A percentile compares a stretch with the other conserved stretches of the same genome.
phyloP scores from a whole-genome alignment of 2,329 filamentous ascomycete genomes.

The Moelleriella libera region DNA sequence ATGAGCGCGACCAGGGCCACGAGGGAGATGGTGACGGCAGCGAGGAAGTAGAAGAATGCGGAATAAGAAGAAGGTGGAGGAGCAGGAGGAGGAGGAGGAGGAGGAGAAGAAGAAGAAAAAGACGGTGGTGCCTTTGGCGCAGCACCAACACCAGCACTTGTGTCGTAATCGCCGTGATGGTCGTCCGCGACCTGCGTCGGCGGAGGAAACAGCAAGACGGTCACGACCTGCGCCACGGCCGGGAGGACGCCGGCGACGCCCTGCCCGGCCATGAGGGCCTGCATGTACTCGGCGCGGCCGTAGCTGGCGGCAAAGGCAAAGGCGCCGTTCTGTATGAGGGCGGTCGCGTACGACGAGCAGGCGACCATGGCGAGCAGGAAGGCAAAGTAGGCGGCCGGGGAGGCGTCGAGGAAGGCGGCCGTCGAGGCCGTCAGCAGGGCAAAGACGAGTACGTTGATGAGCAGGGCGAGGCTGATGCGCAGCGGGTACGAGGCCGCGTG shows the following conservation, averaged over 20 bases:
- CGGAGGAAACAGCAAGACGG: conserved; percentile 49
- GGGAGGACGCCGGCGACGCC: conserved; percentile 84
- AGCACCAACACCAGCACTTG: conserved; percentile 6
- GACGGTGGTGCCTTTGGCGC: too few species aligned
- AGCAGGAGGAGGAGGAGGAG: too few species aligned
- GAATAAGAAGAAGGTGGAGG: conserved; percentile 25
- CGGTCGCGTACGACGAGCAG: conserved; percentile 64
- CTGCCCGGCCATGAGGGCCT: conserved; percentile 93
- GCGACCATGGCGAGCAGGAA: conserved; percentile 78
- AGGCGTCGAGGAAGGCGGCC: conserved; percentile 44
- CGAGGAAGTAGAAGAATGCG: conserved; percentile 83
- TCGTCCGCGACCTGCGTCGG: conserved; percentile 11
- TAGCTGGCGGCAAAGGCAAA: conserved; percentile 87
- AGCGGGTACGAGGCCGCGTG: conserved; percentile 73
- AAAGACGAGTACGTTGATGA: conserved; percentile 68
- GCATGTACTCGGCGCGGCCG: conserved; percentile 75
- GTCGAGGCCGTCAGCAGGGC: conserved; percentile 70
- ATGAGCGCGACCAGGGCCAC: conserved; percentile 59
- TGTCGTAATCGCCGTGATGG: conserved; percentile 4
- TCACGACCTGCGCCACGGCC: conserved; percentile 71
- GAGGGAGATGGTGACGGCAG: conserved; percentile 64
- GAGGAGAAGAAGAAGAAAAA: too few species aligned
- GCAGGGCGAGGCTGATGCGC: conserved; percentile 65
- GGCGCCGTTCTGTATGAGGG: conserved; percentile 82
- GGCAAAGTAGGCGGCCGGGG: conserved; percentile 55